phyloP scores from a whole-genome alignment of 2,329 filamentous ascomycete species.

The Arthroderma sp. region DNA sequence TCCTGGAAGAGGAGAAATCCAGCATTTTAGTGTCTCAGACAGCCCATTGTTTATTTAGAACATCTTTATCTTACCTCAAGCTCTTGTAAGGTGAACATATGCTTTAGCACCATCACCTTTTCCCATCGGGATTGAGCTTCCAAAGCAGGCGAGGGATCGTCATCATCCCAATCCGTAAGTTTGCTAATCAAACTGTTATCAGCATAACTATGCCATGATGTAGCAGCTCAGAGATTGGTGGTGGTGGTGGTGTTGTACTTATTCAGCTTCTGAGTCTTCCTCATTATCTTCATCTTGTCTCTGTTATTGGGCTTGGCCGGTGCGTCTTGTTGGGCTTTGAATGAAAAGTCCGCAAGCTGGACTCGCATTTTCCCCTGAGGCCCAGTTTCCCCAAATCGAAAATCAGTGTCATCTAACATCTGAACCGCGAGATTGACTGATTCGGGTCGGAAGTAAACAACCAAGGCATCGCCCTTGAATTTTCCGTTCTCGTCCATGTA shows the following conservation, averaged over 20 bases:
- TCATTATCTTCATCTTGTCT: constrained; percentile 81
- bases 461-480: constrained; percentile 85
- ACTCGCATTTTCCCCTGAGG: constrained; percentile 58
- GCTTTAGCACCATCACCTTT: constrained; percentile 73
- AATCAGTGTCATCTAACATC: constrained; percentile 47
- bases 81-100: constrained; percentile 84
- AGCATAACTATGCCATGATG: too few species aligned
- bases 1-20: constrained; percentile 33
- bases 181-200: constrained; percentile 41
- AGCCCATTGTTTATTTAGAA: not conserved
- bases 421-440: constrained; percentile 59
- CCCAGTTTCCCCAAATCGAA: constrained; percentile 49
- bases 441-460: constrained; percentile 91
- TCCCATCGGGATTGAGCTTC: constrained; percentile 50
- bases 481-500: constrained; percentile 68
- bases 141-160: constrained; percentile 53
- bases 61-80: constrained; percentile 41
- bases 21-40: not conserved
- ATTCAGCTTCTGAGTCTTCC: constrained; percentile 79
- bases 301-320: constrained; percentile 40
- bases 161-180: constrained; percentile 90
- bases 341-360: constrained; percentile 73
- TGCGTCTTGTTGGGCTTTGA: constrained; percentile 71
- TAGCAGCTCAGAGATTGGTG: not conserved
- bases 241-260: constrained; percentile 28